Conservation (phyloP, 1,139 yeast species). For the Debaryomyces nepalensis region DNA sequence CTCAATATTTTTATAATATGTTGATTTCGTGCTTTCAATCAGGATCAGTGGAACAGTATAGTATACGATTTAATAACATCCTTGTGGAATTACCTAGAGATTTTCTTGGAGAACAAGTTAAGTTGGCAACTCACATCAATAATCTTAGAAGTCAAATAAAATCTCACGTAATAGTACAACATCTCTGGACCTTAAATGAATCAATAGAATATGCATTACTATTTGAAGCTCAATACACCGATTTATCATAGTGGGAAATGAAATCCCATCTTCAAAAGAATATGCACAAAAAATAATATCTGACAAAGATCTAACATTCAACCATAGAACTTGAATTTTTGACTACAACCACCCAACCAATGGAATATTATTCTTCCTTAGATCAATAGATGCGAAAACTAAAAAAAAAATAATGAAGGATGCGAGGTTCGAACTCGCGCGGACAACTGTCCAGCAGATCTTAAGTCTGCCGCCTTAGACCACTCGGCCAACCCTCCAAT, state of each 20-base stretch:
- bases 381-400: too few species aligned
- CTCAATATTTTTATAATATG: not conserved
- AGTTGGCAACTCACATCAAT: not conserved
- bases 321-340: too few species aligned
- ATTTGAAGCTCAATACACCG: not conserved
- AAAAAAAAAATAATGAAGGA: slow-evolving; percentile 56
- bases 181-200: not conserved
- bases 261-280: not conserved
- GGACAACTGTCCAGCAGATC: slow-evolving; percentile 62
- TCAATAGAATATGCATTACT: not conserved
- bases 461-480: slow-evolving; percentile 61
- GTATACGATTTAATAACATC: not conserved
- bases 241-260: not conserved
- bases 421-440: slow-evolving; percentile 87
- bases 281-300: too few species aligned
- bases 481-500: slow-evolving; percentile 59
- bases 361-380: too few species aligned
- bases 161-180: not conserved
- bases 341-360: too few species aligned
- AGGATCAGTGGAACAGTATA: not conserved
- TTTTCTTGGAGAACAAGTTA: not conserved
- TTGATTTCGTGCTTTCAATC: not conserved
- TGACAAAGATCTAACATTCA: too few species aligned
- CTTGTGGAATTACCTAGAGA: not conserved
- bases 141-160: not conserved